Base-by-base conservation (phyloP, 345 rosid species). In the Isatis tinctoria region DNA sequence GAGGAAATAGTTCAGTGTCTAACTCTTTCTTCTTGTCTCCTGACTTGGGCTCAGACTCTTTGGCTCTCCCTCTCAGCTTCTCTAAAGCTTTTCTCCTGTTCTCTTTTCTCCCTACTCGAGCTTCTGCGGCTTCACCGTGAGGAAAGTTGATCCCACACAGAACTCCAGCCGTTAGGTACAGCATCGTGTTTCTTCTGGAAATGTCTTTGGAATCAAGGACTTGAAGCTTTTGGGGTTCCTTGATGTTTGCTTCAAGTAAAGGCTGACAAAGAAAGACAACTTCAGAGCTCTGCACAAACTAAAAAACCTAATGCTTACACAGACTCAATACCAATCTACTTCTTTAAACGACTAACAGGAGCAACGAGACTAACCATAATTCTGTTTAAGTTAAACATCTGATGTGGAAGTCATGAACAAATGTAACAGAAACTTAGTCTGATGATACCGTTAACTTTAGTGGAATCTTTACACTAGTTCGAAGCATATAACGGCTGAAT, bases 41-140 rank as follows among this genome's bases (percentile, higher is more conserved):
- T 11, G 79, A 41, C 65, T 62, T 69, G 24, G 74, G 74, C 41
- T 69, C 57, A 0, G 71, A 63, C 36, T 77, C 74, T 78, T 78
- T 22, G 0, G 82, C 83, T 72, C 36, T 69, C 76, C 68, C 78
- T 65, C 85, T 78, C 41, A 85, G 80, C 73, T 80, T 85, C 80
- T 87, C 81, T 76, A 79, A 33, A 35, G 78, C 67, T 69, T 80
- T 80, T 61, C 22, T 83, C 63, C 70, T 79, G 68, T 49, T 67
- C 60, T 83, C 87, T 0, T 70, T 73, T 65, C 83, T 85, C 32
- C 84, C 77, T 30, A 71, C 74, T 8, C 89, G 83, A 59, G 89
- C 91, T 66, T 83, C 85, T 0, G 87, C 85, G 17, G 86, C 74
- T 79, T 85, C 81, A 9, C 69, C 60, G 11, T 72, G 36, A 56